These are phyloP conservation scores for Stachybotrys elegans DNA, from an alignment of 2,329 filamentous ascomycete species.

Conservation along the genomic window DNA sequence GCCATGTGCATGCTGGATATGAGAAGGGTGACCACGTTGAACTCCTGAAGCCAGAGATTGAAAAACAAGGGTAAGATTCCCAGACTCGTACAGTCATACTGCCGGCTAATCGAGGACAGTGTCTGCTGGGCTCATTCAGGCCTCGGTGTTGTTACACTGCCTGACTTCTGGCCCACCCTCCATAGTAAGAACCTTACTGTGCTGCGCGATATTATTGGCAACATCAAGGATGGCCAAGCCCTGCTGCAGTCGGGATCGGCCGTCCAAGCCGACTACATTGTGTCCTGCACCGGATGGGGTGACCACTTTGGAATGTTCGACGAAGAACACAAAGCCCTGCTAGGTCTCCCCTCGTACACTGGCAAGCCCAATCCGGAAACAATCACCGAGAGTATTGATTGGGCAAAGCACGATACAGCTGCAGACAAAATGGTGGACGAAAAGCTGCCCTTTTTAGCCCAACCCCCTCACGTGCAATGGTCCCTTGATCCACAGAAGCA, in stretches of 20 bases:
- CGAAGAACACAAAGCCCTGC: not conserved
- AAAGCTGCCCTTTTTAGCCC: slow-evolving; percentile 3
- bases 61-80: not conserved
- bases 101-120: not conserved
- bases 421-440: not conserved
- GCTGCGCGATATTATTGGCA: not conserved
- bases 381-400: not conserved
- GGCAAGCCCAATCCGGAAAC: too few relatives aligned
- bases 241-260: not conserved
- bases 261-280: not conserved
- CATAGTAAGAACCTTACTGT: slow-evolving; percentile 1
- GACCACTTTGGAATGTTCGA: slow-evolving; percentile 4
- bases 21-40: not conserved
- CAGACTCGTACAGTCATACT: too few relatives aligned
- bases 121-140: slow-evolving; percentile 1
- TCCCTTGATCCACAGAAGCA: not conserved
- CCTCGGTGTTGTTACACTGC: slow-evolving; percentile 1
- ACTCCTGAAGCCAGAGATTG: slow-evolving; percentile 3
- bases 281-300: slow-evolving; percentile 2
- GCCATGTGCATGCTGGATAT: not conserved
- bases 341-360: not conserved
- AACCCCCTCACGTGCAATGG: not conserved
- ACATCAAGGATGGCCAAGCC: not conserved
- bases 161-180: slow-evolving; percentile 3
- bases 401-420: not conserved